phyloP scores from a whole-genome alignment of 169 alveolate genomes.

The Plasmodium malariae region DNA sequence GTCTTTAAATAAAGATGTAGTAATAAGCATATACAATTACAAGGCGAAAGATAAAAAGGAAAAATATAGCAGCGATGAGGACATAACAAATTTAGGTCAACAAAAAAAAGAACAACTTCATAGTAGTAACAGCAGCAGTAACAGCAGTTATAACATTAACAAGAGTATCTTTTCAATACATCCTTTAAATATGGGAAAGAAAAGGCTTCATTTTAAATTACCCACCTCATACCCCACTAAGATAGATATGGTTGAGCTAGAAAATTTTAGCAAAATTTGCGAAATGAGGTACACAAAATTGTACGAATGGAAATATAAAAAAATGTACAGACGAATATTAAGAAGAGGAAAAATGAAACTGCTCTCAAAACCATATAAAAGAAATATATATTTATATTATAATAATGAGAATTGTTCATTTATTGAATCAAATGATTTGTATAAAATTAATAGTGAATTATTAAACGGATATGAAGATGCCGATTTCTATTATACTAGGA shows the following conservation, averaged over 20 bases:
- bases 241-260: slow-evolving; percentile 21
- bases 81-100: not conserved
- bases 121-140: not conserved
- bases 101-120: not conserved
- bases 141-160: too few species aligned
- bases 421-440: not conserved
- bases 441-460: slow-evolving; percentile 2
- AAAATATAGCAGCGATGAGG: not conserved
- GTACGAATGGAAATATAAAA: slow-evolving; percentile 47
- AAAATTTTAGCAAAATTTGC: slow-evolving; percentile 29
- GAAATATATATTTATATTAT: slow-evolving; percentile 39
- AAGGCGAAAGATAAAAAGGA: slow-evolving; percentile 22
- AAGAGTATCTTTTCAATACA: too few species aligned
- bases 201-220: not conserved
- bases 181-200: slow-evolving; percentile 6
- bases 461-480: not conserved
- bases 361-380: slow-evolving; percentile 10
- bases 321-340: slow-evolving; percentile 18
- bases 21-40: slow-evolving; percentile 29
- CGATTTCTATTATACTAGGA: slow-evolving; percentile 3
- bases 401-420: slow-evolving; percentile 22
- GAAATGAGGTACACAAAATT: slow-evolving; percentile 34
- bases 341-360: slow-evolving; percentile 39
- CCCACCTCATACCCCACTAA: not conserved
- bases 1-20: slow-evolving; percentile 28